Percentiles rank a stretch among this genome's conserved stretches.
phyloP scores from a whole-genome alignment of 2,329 filamentous ascomycete species.

The Beauveria caledonica region DNA sequence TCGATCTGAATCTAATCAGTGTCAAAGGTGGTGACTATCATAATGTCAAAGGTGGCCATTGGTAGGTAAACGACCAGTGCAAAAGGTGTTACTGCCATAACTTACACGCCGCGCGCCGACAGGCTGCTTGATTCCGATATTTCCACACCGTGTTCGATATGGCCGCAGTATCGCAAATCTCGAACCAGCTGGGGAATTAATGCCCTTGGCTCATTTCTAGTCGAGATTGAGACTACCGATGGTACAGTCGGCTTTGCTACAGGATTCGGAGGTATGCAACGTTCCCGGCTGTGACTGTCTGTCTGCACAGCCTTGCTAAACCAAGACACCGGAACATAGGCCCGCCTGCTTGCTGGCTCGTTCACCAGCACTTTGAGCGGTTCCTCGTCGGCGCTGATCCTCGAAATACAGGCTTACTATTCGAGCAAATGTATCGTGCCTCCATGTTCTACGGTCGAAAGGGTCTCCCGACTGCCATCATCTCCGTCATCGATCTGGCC shows the following conservation, averaged over 20 bases:
- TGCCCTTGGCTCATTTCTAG: conserved; percentile 82
- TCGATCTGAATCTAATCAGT: conserved; percentile 17
- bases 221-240: conserved; percentile 82
- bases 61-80: conserved; percentile 35
- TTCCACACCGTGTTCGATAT: conserved; percentile 84
- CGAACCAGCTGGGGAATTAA: conserved; percentile 95
- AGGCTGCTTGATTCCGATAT: conserved; percentile 92
- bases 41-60: conserved; percentile 72
- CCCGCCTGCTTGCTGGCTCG: conserved; percentile 87
- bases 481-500: conserved; percentile 88
- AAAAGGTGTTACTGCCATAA: not conserved
- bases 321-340: conserved; percentile 32
- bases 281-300: not conserved
- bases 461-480: conserved; percentile 80
- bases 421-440: conserved; percentile 92
- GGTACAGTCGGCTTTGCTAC: conserved; percentile 92
- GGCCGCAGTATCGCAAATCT: conserved; percentile 80
- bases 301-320: not conserved
- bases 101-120: conserved; percentile 17
- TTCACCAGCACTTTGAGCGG: conserved; percentile 86
- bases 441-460: conserved; percentile 98
- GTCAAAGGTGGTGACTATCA: conserved; percentile 71
- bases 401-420: conserved; percentile 82
- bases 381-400: conserved; percentile 87
- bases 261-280: conserved; percentile 65